A percentile compares a stretch with the other conserved stretches of the same genome.
These are phyloP conservation scores for Aquilaria sinensis DNA, from an alignment of 345 rosid genomes.

Conservation along the genomic window DNA sequence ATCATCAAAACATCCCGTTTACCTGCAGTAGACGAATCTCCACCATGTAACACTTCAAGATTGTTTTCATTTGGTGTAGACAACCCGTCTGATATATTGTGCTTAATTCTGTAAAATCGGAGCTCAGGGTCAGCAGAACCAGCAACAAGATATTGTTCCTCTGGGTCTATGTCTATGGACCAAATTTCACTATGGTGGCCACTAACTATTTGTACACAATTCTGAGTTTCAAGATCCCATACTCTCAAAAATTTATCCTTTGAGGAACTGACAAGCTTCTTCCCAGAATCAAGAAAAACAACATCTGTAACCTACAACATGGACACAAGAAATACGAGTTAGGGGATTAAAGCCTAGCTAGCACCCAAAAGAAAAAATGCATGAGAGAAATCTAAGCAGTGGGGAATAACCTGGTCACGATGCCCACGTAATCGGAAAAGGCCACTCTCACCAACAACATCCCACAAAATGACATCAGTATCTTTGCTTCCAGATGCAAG, in stretches of 20 bases:
- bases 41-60: conserved; percentile 23
- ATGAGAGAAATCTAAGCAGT: background rate
- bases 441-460: conserved; percentile 82
- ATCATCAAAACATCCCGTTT: conserved; percentile 73
- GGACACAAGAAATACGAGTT: background rate
- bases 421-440: conserved; percentile 87
- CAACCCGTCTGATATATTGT: conserved; percentile 24
- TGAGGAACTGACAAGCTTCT: conserved; percentile 84
- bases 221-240: conserved; percentile 98
- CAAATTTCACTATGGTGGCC: conserved; percentile 98
- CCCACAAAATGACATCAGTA: conserved; percentile 87
- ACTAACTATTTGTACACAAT: conserved; percentile 84
- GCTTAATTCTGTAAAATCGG: conserved; percentile 60
- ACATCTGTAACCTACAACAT: conserved; percentile 77
- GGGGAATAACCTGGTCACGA: conserved; percentile 72
- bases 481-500: conserved; percentile 98
- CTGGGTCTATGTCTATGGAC: conserved; percentile 83
- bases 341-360: background rate
- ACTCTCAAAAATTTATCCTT: conserved; percentile 95
- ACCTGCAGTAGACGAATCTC: conserved; percentile 32
- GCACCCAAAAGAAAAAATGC: background rate
- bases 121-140: conserved; percentile 93
- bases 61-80: conserved; percentile 24
- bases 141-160: conserved; percentile 72
- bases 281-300: conserved; percentile 80